Evolutionary conservation across 1,284 basidiomycete species (phyloP), one percentile per base, ranked within the genome.

Genomic region (Taiwanofungus camphoratus): DNA sequence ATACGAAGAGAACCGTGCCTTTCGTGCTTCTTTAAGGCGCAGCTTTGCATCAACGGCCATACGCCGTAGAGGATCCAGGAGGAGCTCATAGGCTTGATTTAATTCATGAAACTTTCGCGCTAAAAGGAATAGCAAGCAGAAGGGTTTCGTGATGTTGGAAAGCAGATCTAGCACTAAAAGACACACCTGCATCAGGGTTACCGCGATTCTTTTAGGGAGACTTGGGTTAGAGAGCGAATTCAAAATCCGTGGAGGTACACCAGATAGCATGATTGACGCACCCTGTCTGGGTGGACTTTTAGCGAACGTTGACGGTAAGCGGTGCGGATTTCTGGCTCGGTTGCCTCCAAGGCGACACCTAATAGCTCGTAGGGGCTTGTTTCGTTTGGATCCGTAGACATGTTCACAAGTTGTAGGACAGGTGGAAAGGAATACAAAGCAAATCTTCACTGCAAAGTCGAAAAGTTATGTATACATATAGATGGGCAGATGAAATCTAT

Each of bases 211-310:
- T 51, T 36, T 5, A 36, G 31, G 34, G 39, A 35, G 39, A 57
- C 51, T 42, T 53, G 38, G 44, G 51, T 57, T 46, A 61, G 47
- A 60, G 51, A 50, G 44, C 21, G 49, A 52, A 45, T 31, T 47
- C 52, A 40, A 52, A 41, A 32, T 42, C 24, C 44, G 42, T 21
- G 23, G 15, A 23, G 13, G 24, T 11, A 24, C 19, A 3, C 21
- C 5, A 15, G 24, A 27, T 19, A 37, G 15, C 39, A 16, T 37
- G 41, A 15, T 57, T 42, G 39, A 80, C 77, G 58, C 55, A 83
- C 87, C 59, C 86, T 79, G 64, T 93, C 91, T 15, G 91, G 92
- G 70, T 93, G 92, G 40, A 89, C 87, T 68, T 87, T 92, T 47
- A 92, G 72, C 3, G 89, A 92, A 31, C 79, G 71, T 52, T 89